Evolutionary conservation across 352 stramenopile genomes (phyloP), one percentile per base, ranked within the genome.

Genomic region (Peronospora destructor): DNA sequence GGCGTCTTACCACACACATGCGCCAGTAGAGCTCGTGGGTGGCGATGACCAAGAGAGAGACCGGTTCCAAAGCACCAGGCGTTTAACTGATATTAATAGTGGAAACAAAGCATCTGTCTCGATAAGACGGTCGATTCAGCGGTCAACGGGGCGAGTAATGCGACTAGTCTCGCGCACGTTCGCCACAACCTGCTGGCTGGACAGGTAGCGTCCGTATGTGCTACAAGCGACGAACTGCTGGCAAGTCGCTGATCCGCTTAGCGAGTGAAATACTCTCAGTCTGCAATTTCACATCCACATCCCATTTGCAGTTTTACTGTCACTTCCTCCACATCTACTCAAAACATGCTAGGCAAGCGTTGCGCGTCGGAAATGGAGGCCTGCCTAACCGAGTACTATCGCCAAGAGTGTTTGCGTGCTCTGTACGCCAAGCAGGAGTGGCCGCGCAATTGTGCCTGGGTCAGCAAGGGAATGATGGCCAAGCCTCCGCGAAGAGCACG

Each of bases 301-400:
- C 61, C n/a, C 56, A 75, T 33, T 64, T 32, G 28, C 28, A 12
- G 28, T 55, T 50, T 28, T 44, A 50, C 29, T 26, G 29, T 35
- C 35, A 49, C 7, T n/a, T n/a, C n/a, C 48, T 56, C 26, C 56
- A 49, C 17, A 26, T n/a, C 54, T 34, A 44, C 34, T 6, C 4
- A 30, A 56, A 54, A 47, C 11, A 78, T 85, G 69, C 56, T 87
- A 21, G 73, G 76, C 70, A 90, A 90, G 62, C 76, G 79, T 62
- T 75, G 61, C 67, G 69, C 71, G 36, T 69, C 67, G 32, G 66
- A 90, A 50, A 84, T 84, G 60, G 78, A 89, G 64, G 71, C 72
- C 35, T 75, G 68, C 61, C 57, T 90, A 45, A 90, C 79, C 28
- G 79, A 90, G 64, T 90, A 82, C 66, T 90, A 90, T 64, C 76